Base-by-base conservation (phyloP, 768 basidiomycete genomes). In the Multifurca ochricompacta region DNA sequence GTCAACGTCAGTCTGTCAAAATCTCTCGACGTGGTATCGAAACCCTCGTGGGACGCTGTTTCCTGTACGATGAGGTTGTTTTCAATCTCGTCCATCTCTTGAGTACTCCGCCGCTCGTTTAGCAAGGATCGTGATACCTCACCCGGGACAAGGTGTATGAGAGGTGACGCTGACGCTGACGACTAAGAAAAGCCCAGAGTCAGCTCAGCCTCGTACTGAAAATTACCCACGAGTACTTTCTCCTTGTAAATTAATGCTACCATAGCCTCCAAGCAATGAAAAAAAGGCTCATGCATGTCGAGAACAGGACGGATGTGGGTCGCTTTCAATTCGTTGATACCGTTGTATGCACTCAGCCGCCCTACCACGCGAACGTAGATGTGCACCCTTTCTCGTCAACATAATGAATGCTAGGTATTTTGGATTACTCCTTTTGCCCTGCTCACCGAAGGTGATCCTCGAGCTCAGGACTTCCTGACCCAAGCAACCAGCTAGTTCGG, bases 281-380 rank as follows among this genome's bases (percentile, higher is more conserved):
- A 73, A 56, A 68, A 73, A 18, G 76, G 61, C 59, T 79, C 78
- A 64, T 78, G 73, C 44, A 64, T 62, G 59, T 81, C 77, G 1
- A 61, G 64, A 40, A 80, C 67, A 3, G 60, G 63, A 23, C 73
- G 69, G 42, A 77, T 65, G 40, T 64, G 62, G 19, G 60, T 65
- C 2, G 70, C 72, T n/a, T 62, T 67, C 58, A 80, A 59, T 56
- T 69, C 65, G 34, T 73, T 64, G 73, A 74, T 7, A 63, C 62
- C 64, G 71, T 76, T 53, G 28, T 53, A 78, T 51, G 2, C 25
- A 2, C 43, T 36, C 9, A 58, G 47, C 1, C 19, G 10, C 35
- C 53, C 57, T 21, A 39, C 45, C 41, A 58, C 53, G 23, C 57
- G 52, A 18, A 58, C 42, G 34, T 52, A 57, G 19, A n/a, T 18